These are phyloP conservation scores for Fraxinus pennsylvanica DNA, from an alignment of 257 asterid genomes.

Conservation along the genomic window DNA sequence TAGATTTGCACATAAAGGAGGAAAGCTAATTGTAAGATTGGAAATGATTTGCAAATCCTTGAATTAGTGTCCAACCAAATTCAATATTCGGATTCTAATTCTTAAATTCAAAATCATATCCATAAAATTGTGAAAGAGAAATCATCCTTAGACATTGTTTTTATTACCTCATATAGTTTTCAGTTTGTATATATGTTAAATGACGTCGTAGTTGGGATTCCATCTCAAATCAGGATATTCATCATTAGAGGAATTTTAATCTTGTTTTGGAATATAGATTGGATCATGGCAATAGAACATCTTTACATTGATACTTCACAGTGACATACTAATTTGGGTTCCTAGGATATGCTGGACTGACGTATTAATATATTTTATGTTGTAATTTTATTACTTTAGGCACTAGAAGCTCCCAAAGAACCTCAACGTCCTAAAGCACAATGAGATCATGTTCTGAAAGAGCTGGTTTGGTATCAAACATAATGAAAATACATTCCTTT, in stretches of 20 bases:
- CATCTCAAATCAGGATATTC: constrained; percentile 12
- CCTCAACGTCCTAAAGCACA: constrained; percentile 92
- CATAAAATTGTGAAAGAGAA: neutral
- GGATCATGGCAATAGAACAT: constrained; percentile 18
- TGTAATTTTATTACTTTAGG: neutral
- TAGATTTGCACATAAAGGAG: constrained; percentile 3
- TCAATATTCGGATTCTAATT: neutral
- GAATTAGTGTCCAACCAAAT: neutral
- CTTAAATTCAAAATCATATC: neutral
- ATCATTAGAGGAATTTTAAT: neutral
- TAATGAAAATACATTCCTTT: constrained; percentile 31
- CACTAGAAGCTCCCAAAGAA: constrained; percentile 89
- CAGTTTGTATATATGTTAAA: constrained; percentile 7
- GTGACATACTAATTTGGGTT: constrained; percentile 5
- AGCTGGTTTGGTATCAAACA: constrained; percentile 99
- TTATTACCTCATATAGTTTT: constrained; percentile 5
- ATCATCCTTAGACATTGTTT: neutral
- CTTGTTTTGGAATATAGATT: constrained; percentile 6
- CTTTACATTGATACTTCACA: neutral
- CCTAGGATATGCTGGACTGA: neutral
- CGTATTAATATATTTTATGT: constrained; percentile 13
- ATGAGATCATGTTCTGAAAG: constrained; percentile 99
- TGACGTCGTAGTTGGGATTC: neutral
- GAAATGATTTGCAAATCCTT: constrained; percentile 15
- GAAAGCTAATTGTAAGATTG: constrained; percentile 14